Evolutionary conservation across 1,139 yeast species (phyloP), one percentile per base, ranked within the genome.

Genomic region (Hemisphaericaspora xylanilytica): DNA sequence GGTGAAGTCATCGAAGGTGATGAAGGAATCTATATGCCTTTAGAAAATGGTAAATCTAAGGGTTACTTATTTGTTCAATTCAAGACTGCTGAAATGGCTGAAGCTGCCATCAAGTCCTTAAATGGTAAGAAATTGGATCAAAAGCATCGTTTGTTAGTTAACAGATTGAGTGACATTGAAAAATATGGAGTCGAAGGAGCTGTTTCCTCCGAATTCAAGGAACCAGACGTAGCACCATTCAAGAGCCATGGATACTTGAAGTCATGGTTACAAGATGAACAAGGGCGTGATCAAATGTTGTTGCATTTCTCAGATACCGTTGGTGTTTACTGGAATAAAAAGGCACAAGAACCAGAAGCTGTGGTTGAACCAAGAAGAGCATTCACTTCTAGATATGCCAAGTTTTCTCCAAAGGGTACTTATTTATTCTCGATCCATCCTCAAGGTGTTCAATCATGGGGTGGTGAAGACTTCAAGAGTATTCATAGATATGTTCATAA

Each of bases 371-470:
- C 95, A 53, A 77, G 90, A 67, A 72, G 75, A 50, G 82, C 83
- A 47, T 88, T 95, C 84, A 89, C 97, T 38, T 82, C 89, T 43
- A 84, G 87, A 49, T 86, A 81, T 52, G 86, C 90, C 53, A 83
- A 84, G 59, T 92, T 90, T 73, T 89, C 97, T 38, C 96, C 97
- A 55, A 81, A 82, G 65, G 99, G 99, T 63, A 83, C 94, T 18
- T 90, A 80, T 56, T 69, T 92, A 50, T 81, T 87, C 54, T 84
- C 97, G 2, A 76, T 89, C 57, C 97, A 92, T 63, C 89, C 90
- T 41, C 96, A 88, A 67, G 98, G 98, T 71, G 81, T 89, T 41
- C 95, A 89, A 62, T 78, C 94, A 27, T 92, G 97, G 95, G 98
- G 97, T 59, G 97, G 97, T 47, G 78, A 78, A 37, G 75, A 79